Evolutionary conservation across 768 basidiomycete genomes (phyloP), one percentile per base, ranked within the genome.

Genomic region (Lentinula lateritia): DNA sequence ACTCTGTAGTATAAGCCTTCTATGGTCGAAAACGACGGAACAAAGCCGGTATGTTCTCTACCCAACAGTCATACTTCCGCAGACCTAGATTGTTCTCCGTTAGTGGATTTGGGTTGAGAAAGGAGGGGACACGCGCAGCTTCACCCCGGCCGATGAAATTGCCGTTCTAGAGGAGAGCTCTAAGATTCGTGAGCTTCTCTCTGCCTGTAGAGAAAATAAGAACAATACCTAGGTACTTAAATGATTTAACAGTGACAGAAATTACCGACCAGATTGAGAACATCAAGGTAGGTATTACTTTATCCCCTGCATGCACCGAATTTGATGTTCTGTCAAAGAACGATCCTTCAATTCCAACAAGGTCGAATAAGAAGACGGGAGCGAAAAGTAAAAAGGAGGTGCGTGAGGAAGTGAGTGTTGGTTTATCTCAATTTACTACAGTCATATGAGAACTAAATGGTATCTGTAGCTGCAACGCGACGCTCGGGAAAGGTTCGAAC

Each of bases 21-120:
- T 16, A 87, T 90, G 88, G 85, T 90, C 9, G 83, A 88, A 65
- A 83, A 91, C 67, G 87, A 90, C 61, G 89, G 89, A 4, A 86
- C 78, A 0, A 90, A 89, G 70, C 88, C 88, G 46, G 89, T 90
- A 61, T 69, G 83, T 63, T 20, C 20, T 59, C 13, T 12, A 23
- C n/a, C 1, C 20, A 38, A n/a, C 16, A 41, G 23, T 23, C 28
- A 9, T 3, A 34, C 36, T 9, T 16, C 15, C 15, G 36, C 1
- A 13, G 20, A 35, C 28, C 5, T 13, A 32, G 41, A 36, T 20
- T 45, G 12, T 18, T 45, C 3, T 38, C 5, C 8, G 36, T 9
- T 59, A 89, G 87, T 91, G 89, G 88, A 80, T 90, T 58, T 90
- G 87, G 88, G 84, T 83, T 13, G 58, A 64, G 52, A 55, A 64